Conservation (phyloP, 2,329 filamentous ascomycete genomes). For the Colletotrichum incanum region DNA sequence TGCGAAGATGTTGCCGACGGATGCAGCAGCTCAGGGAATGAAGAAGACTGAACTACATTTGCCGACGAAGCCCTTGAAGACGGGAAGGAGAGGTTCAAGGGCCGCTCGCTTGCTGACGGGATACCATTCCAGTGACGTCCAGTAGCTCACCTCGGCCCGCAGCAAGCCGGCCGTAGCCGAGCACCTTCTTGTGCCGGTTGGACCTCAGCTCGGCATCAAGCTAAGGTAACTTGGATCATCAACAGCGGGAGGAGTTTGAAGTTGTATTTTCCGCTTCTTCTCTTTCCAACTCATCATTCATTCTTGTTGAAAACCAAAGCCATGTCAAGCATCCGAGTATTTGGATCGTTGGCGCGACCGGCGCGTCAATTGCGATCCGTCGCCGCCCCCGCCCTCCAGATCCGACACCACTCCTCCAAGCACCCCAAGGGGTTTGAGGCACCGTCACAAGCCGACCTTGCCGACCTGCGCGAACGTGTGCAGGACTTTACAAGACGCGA, state of each 20-base stretch:
- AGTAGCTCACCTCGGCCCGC: slow-evolving; percentile 53
- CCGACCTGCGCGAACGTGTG: slow-evolving; percentile 86
- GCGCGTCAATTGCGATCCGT: slow-evolving; percentile 47
- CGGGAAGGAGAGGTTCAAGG: slow-evolving; percentile 29
- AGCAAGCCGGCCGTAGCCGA: slow-evolving; percentile 62
- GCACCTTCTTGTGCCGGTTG: slow-evolving; percentile 39
- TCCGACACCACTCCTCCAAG: slow-evolving; percentile 68
- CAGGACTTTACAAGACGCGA: slow-evolving; percentile 93
- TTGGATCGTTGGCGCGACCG: slow-evolving; percentile 56
- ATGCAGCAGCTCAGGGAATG: slow-evolving; percentile 36
- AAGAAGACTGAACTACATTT: slow-evolving; percentile 41
- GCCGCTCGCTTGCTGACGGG: slow-evolving; percentile 43
- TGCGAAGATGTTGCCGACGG: slow-evolving; percentile 38
- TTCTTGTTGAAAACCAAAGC: slow-evolving; percentile 3
- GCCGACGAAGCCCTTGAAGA: slow-evolving; percentile 46
- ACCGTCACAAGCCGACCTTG: slow-evolving; percentile 80
- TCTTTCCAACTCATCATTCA: slow-evolving; percentile 1
- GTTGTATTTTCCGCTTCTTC: slow-evolving; percentile 16
- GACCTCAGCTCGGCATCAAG: slow-evolving; percentile 43
- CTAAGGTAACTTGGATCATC: slow-evolving; percentile 36
- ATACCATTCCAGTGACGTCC: slow-evolving; percentile 42
- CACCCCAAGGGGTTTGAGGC: slow-evolving; percentile 76
- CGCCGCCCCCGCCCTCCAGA: slow-evolving; percentile 57
- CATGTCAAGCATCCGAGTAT: slow-evolving; percentile 60
- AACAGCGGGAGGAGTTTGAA: slow-evolving; percentile 12